A percentile compares a stretch with the other conserved stretches of the same genome.
These are phyloP conservation scores for Hortiboletus campestris DNA, from an alignment of 768 basidiomycete species.

Conservation along the genomic window DNA sequence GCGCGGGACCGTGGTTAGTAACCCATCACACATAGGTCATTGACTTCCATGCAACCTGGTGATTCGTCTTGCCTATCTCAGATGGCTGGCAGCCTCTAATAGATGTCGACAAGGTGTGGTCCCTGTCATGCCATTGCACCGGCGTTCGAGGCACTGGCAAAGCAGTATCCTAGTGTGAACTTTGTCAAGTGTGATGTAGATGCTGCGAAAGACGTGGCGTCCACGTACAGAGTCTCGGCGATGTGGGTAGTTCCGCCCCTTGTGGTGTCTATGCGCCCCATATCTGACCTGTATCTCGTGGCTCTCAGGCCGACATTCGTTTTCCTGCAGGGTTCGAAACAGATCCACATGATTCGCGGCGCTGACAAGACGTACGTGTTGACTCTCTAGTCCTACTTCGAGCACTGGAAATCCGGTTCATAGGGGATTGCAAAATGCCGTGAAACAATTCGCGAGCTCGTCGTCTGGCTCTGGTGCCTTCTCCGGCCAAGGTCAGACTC, in stretches of 20 bases:
- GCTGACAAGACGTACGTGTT: conserved; percentile 60
- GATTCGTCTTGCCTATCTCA: conserved; percentile 13
- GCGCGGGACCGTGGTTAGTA: background rate
- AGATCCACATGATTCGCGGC: conserved; percentile 72
- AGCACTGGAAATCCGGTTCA: conserved; percentile 1
- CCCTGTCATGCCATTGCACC: conserved; percentile 86
- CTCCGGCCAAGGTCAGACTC: conserved; percentile 69
- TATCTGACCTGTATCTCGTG: background rate
- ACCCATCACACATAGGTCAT: conserved; percentile 54
- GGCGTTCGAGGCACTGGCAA: conserved; percentile 64
- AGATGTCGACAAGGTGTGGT: conserved; percentile 59
- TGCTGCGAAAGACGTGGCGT: conserved; percentile 64
- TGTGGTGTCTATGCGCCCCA: background rate
- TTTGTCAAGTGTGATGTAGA: conserved; percentile 87
- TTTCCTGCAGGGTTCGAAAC: conserved; percentile 63
- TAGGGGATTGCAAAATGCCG: conserved; percentile 60
- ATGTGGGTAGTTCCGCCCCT: conserved; percentile 49
- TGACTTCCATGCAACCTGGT: conserved; percentile 88
- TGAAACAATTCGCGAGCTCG: conserved; percentile 50
- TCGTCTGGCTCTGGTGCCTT: conserved; percentile 47
- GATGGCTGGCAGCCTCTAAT: conserved; percentile 7
- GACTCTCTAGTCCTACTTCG: background rate
- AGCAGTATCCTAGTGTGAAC: conserved; percentile 66
- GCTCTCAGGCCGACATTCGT: conserved; percentile 75
- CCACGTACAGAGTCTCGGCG: conserved; percentile 59